A percentile compares a stretch with the other conserved stretches of the same genome.
phyloP scores from a whole-genome alignment of 495 filamentous ascomycete genomes.

The Platismatia glauca region DNA sequence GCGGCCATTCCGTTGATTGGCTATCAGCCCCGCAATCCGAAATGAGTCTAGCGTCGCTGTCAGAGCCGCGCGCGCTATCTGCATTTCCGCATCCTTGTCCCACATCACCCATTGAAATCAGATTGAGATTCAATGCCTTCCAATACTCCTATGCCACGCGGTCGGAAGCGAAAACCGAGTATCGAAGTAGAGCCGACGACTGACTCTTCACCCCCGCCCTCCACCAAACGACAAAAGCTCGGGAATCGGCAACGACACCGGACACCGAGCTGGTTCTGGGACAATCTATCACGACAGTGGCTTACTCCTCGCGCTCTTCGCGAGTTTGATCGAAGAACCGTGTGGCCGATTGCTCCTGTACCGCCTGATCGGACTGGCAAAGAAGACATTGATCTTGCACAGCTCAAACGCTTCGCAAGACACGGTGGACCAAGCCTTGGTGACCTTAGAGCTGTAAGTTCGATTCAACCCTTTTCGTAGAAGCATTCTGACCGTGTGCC shows the following conservation, averaged over 20 bases:
- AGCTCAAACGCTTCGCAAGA: no score
- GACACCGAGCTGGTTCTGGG: slow-evolving; percentile 20
- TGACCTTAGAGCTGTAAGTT: no score
- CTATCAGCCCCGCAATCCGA: slow-evolving; percentile 10
- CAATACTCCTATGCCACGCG: slow-evolving; percentile 9
- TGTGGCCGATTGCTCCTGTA: slow-evolving; percentile 8
- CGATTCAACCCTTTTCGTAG: no score
- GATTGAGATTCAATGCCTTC: slow-evolving; percentile 11
- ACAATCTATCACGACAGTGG: slow-evolving; percentile 19
- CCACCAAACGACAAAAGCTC: slow-evolving; percentile 11
- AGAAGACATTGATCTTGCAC: no score
- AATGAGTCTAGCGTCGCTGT: slow-evolving; percentile 8
- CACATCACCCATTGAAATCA: not conserved
- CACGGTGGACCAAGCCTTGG: no score
- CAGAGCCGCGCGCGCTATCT: slow-evolving; percentile 13
- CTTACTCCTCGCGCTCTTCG: slow-evolving; percentile 20
- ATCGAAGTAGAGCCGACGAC: slow-evolving; percentile 10
- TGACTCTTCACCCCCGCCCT: no score
- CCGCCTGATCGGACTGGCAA: slow-evolving; percentile 13
- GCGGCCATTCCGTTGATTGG: slow-evolving; percentile 13
- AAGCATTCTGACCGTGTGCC: no score
- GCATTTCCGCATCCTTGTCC: slow-evolving; percentile 7
- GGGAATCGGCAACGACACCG: slow-evolving; percentile 12
- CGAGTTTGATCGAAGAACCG: slow-evolving; percentile 24
- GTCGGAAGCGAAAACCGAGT: slow-evolving; percentile 8